phyloP scores from a whole-genome alignment of 2,329 filamentous ascomycete genomes.

The Penicillium hordei region DNA sequence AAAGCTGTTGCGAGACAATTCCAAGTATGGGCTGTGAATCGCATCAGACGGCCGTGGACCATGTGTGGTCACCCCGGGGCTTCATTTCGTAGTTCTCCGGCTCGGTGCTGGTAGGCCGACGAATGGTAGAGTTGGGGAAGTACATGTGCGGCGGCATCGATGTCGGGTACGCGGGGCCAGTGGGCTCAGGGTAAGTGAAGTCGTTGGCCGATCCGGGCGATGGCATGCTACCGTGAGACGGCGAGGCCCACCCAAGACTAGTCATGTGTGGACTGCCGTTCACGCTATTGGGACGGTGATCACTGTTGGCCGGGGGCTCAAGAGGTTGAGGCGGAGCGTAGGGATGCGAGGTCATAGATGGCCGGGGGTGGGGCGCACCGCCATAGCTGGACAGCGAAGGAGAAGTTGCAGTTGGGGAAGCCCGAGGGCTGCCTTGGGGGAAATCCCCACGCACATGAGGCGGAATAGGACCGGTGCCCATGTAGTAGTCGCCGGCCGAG shows the following conservation, averaged over 20 bases:
- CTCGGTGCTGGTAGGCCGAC: slow-evolving; percentile 74
- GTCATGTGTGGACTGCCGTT: slow-evolving; percentile 83
- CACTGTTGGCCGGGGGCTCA: slow-evolving; percentile 75
- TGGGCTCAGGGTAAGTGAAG: slow-evolving; percentile 78
- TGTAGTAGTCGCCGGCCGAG: slow-evolving; percentile 70
- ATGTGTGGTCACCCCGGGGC: slow-evolving; percentile 43
- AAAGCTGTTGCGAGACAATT: not conserved
- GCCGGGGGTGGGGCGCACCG: slow-evolving; percentile 49
- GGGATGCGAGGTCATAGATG: slow-evolving; percentile 79
- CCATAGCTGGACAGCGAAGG: slow-evolving; percentile 64
- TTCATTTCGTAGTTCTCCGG: slow-evolving; percentile 66
- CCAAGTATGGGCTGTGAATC: not conserved
- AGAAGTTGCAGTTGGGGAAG: slow-evolving; percentile 62
- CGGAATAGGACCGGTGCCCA: slow-evolving; percentile 76
- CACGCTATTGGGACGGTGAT: slow-evolving; percentile 72
- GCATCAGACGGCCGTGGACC: slow-evolving; percentile 39
- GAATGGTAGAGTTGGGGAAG: slow-evolving; percentile 67
- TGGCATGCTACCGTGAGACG: slow-evolving; percentile 69
- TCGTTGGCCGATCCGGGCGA: slow-evolving; percentile 69
- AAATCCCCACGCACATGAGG: slow-evolving; percentile 77
- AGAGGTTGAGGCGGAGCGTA: slow-evolving; percentile 83
- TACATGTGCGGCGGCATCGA: slow-evolving; percentile 64
- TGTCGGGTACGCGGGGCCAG: slow-evolving; percentile 51
- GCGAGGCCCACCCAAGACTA: slow-evolving; percentile 81
- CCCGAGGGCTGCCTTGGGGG: slow-evolving; percentile 66